Evolutionary conservation across 2,329 filamentous ascomycete genomes (phyloP), one percentile per base, ranked within the genome.

Genomic region (Samsoniella hepiali): DNA sequence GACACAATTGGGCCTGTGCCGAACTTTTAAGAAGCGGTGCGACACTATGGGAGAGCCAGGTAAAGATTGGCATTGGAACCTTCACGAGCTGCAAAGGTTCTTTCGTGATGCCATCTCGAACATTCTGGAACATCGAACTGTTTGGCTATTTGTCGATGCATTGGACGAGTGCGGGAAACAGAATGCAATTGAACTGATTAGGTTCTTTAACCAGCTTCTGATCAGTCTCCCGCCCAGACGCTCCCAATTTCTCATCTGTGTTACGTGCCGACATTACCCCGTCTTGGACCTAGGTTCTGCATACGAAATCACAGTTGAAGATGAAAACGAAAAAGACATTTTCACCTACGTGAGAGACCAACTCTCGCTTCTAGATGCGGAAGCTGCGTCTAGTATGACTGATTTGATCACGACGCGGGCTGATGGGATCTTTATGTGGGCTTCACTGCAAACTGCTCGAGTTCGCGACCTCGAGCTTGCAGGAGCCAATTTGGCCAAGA

Each of bases 381-480:
- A n/a, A n/a, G 32, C 71, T 50, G 36, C 60, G 4, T 40, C 17
- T 29, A 7, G 8, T 2, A 4, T 55, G 15, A 15, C 51, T 7
- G 31, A 64, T 1, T 22, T 67, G 0, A 73, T 78, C 27, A 68
- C 63, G 2, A 3, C 61, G 2, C 69, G 68, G 13, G 71, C 76
- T 1, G 29, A 57, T 0, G 75, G 76, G 2, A 64, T 77, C 6
- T 78, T 78, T 56, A 65, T 76, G 29, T 78, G 76, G 77, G 74
- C 73, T n/a, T n/a, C n/a, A n/a, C n/a, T n/a, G n/a, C n/a, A n/a
- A n/a, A 0, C 58, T 38, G n/a, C 68, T 78, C 13, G 72, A 13
- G 67, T 68, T 11, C 27, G 70, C 1, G 3, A 63, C 0, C 66
- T 72, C 9, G 47, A 69, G 1, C 31, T 29, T 0, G 31, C 66